These are phyloP conservation scores for Aspergillus wentii DNA, from an alignment of 495 filamentous ascomycete species.

Conservation along the genomic window DNA sequence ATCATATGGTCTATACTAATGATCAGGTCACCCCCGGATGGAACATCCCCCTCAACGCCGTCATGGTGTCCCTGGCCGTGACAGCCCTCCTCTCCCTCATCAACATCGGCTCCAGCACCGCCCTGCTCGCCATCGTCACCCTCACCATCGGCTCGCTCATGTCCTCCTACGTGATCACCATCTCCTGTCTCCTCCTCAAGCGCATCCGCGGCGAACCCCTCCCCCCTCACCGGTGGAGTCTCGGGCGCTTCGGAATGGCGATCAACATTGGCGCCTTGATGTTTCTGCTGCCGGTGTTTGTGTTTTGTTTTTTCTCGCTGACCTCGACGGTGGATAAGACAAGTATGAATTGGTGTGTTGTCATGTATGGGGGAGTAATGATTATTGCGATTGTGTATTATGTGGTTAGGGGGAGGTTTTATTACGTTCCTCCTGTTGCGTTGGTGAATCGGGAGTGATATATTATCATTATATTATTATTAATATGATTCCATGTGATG, in stretches of 20 bases:
- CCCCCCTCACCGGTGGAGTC: slow-evolving; percentile 31
- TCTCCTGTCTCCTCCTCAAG: slow-evolving; percentile 32
- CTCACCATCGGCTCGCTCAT: slow-evolving; percentile 36
- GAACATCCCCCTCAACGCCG: slow-evolving; percentile 47
- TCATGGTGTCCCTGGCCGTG: slow-evolving; percentile 36
- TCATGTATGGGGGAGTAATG: slow-evolving; percentile 30
- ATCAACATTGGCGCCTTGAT: slow-evolving; percentile 27
- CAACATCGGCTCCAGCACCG: slow-evolving; percentile 52
- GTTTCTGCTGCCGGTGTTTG: slow-evolving; percentile 25
- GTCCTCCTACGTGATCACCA: slow-evolving; percentile 38
- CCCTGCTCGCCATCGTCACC: slow-evolving; percentile 52
- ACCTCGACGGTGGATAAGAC: slow-evolving; percentile 17
- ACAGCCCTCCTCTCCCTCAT: slow-evolving; percentile 50
- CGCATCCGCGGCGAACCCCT: slow-evolving; percentile 29
- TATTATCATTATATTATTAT: too few species aligned
- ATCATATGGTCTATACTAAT: too few species aligned
- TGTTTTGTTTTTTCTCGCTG: slow-evolving; percentile 36
- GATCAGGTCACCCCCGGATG: slow-evolving; percentile 18
- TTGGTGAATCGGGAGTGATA: slow-evolving; percentile 8
- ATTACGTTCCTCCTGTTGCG: slow-evolving; percentile 15
- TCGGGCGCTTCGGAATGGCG: slow-evolving; percentile 24
- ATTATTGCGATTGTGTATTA: slow-evolving; percentile 24
- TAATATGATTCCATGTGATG: too few species aligned
- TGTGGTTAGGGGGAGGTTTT: slow-evolving; percentile 7
- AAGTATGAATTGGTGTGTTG: slow-evolving; percentile 38